phyloP scores from a whole-genome alignment of 495 filamentous ascomycete species.

The Neurospora sp. region DNA sequence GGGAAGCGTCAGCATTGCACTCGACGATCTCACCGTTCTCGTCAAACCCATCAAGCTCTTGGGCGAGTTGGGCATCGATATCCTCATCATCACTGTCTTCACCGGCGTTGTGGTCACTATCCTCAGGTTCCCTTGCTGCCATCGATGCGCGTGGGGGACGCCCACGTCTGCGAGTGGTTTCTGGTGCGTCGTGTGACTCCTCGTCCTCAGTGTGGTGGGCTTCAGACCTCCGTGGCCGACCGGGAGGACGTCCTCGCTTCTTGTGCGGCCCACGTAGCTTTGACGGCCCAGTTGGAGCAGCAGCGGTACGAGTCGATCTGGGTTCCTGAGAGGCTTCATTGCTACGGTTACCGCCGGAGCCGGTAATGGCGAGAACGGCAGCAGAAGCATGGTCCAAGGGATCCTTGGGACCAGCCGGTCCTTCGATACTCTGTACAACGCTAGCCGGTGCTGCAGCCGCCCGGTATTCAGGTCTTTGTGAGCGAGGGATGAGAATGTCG shows the following conservation, averaged over 20 bases:
- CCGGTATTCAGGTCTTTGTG: conserved; percentile 8
- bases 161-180: conserved; percentile 6
- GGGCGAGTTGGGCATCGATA: conserved; percentile 15
- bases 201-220: neutral
- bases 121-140: neutral
- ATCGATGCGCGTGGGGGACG: conserved; percentile 11
- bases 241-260: conserved; percentile 13
- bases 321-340: neutral
- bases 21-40: conserved; percentile 18
- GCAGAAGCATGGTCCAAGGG: conserved; percentile 31
- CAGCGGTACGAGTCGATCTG: neutral
- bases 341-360: neutral
- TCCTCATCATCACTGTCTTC: conserved; percentile 1
- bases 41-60: conserved; percentile 18
- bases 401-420: conserved; percentile 9
- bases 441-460: conserved; percentile 7
- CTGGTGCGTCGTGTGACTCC: neutral
- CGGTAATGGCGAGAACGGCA: conserved; percentile 13
- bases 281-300: neutral
- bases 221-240: conserved; percentile 17
- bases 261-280: conserved; percentile 2
- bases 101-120: neutral
- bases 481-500: conserved; percentile 22
- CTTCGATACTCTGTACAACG: neutral
- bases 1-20: neutral